A percentile compares a stretch with the other conserved stretches of the same genome.
phyloP scores from a whole-genome alignment of 2,329 filamentous ascomycete genomes.

The Calonectria pauciramosa region DNA sequence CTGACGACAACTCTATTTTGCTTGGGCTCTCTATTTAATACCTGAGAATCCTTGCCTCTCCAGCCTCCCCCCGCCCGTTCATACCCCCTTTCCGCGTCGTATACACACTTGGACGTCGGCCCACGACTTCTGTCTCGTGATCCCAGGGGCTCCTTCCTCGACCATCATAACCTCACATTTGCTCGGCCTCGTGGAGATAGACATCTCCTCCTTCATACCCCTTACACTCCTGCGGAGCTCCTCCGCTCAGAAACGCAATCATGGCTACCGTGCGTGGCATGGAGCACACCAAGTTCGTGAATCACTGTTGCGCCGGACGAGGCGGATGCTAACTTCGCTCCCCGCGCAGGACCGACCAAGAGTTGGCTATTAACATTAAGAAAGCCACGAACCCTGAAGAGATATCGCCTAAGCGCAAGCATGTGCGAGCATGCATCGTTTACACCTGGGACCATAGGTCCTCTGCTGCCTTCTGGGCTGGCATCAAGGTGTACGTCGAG shows the following conservation, averaged over 20 bases:
- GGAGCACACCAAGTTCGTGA: conserved; percentile 54
- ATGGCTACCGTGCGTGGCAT: conserved; percentile 50
- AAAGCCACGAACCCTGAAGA: conserved; percentile 79
- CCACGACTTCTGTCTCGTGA: conserved; percentile 43
- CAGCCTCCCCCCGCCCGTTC: conserved; percentile 8
- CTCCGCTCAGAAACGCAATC: conserved; percentile 39
- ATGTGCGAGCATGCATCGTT: conserved; percentile 97
- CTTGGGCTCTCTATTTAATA: conserved; percentile 9
- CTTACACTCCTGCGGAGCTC: conserved; percentile 31
- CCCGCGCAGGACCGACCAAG: conserved; percentile 72
- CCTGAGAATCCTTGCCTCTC: neutral
- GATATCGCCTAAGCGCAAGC: conserved; percentile 82
- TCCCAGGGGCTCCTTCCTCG: conserved; percentile 39
- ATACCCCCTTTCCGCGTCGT: conserved; percentile 19
- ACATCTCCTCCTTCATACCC: neutral
- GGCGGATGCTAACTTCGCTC: conserved; percentile 31
- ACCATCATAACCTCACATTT: neutral
- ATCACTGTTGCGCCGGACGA: conserved; percentile 23
- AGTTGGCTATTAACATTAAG: conserved; percentile 78
- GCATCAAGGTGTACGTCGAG: conserved; percentile 92
- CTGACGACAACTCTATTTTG: conserved; percentile 43
- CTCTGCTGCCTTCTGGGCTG: conserved; percentile 94
- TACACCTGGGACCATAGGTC: conserved; percentile 99
- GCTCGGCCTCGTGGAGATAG: neutral
- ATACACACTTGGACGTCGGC: conserved; percentile 34